Base-by-base conservation (phyloP, 2,329 filamentous ascomycete genomes). In the Pseudopithomyces chartarum region DNA sequence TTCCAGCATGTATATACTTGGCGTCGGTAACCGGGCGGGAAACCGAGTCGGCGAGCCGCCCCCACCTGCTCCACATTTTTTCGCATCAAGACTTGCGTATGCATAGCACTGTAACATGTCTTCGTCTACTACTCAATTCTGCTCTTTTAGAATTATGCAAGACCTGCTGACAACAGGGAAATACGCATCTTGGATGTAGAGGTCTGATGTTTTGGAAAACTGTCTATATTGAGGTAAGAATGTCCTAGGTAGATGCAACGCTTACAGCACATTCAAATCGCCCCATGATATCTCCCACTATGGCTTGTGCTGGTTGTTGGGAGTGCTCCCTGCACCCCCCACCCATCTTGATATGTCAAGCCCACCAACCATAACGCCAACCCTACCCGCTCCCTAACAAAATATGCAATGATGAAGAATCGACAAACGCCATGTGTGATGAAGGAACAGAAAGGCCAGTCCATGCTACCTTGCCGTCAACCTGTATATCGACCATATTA, bases 161-260 rank as follows among this genome's bases (percentile, higher is more conserved):
- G n/a, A n/a, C n/a, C 32, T 7, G 32, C 32, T 13, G 7, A 34
- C 32, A 34, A 7, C 32, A 7, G 32, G 32, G 7, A 13, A 7
- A 7, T 13, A 34, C 7, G 32, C 13, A 7, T 34, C 7, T 34
- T 13, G 34, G 34, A 6, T n/a, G 11, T 3, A 38, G 34, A 38
- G 11, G 13, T n/a, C 34, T 13, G n/a, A 12, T 13, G 12, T 13
- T 20, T 33, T 10, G n/a, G 33, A n/a, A 15, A 11, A 43, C 33
- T 13, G n/a, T 43, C 48, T 42, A 51, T 51, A 42, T 43, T 42
- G 38, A 42, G 48, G 23, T 43, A 51, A 51, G 39, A 43, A 17
- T 51, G 12, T 17, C 48, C 36, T 22, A 34, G 48, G 36, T 22
- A 19, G 33, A 51, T 51, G 48, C 39, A 32, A 43, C 19, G 39